phyloP scores from a whole-genome alignment of 352 stramenopile species.

The Globisporangium acanthophoron region DNA sequence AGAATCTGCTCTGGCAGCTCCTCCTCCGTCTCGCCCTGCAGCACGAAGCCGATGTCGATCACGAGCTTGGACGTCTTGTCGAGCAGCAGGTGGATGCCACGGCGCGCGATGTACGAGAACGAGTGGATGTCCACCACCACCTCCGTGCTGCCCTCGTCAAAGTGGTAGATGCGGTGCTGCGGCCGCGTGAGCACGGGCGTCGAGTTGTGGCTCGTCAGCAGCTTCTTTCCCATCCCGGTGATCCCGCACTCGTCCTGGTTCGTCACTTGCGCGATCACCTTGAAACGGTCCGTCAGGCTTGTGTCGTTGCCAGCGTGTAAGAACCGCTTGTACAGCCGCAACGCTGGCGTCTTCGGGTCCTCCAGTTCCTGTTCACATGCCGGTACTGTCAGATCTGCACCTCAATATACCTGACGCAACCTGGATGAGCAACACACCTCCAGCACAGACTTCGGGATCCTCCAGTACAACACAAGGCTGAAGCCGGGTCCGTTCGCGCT shows the following conservation, averaged over 20 bases:
- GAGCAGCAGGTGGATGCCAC: slow-evolving; percentile 70
- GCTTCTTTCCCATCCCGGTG: slow-evolving; percentile 69
- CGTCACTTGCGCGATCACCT: slow-evolving; percentile 81
- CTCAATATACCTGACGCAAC: too few species aligned
- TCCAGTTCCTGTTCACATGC: slow-evolving; percentile 39
- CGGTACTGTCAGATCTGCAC: neutral
- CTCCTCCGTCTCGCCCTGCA: slow-evolving; percentile 84
- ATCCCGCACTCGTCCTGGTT: slow-evolving; percentile 82
- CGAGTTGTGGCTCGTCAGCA: slow-evolving; percentile 74
- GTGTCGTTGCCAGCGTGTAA: slow-evolving; percentile 56
- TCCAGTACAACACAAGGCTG: slow-evolving; percentile 78
- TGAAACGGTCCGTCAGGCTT: slow-evolving; percentile 75
- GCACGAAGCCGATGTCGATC: slow-evolving; percentile 84
- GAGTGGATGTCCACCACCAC: slow-evolving; percentile 77
- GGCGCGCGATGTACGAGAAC: slow-evolving; percentile 81
- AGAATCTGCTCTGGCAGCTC: slow-evolving; percentile 85
- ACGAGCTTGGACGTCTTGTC: slow-evolving; percentile 77
- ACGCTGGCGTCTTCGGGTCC: slow-evolving; percentile 43
- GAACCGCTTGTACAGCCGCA: slow-evolving; percentile 70
- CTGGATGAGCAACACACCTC: slow-evolving; percentile 24
- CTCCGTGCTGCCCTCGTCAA: slow-evolving; percentile 56
- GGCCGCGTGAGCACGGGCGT: slow-evolving; percentile 80
- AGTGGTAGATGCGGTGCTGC: slow-evolving; percentile 83
- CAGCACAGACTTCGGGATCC: slow-evolving; percentile 55
- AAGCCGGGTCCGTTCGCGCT: slow-evolving; percentile 63